Conservation (phyloP, 139 green algal species). For the Chlamydomonas sp. region DNA sequence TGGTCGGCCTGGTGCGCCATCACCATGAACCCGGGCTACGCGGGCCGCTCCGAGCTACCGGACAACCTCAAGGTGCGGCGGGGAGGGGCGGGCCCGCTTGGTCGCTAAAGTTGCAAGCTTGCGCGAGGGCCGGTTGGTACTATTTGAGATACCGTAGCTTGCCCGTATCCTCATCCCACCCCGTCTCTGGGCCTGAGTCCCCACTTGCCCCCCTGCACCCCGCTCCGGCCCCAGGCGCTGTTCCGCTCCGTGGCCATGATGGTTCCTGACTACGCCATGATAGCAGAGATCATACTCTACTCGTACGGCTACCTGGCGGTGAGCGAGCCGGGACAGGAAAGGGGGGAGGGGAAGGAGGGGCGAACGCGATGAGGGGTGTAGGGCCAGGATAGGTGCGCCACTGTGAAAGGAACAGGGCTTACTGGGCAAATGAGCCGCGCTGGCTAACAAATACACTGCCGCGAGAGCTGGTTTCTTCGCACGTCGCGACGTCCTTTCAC, state of each 20-base stretch:
- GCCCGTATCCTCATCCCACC: too few species aligned
- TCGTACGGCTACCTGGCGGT: conserved; percentile 61
- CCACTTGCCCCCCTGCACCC: not conserved
- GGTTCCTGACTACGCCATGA: conserved; percentile 73
- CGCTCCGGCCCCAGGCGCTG: conserved; percentile 36
- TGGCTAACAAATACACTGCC: not conserved
- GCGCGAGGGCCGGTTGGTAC: too few species aligned
- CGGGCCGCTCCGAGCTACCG: conserved; percentile 66
- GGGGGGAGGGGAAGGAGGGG: not conserved
- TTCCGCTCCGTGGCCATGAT: conserved; percentile 68
- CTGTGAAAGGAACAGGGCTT: too few species aligned
- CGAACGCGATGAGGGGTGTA: too few species aligned
- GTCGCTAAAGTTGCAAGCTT: too few species aligned
- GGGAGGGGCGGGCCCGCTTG: not conserved
- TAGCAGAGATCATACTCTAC: conserved; percentile 78
- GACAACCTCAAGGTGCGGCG: conserved; percentile 72
- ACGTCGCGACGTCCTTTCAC: too few species aligned
- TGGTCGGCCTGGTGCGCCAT: conserved; percentile 63
- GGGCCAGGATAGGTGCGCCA: too few species aligned
- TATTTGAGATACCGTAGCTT: too few species aligned
- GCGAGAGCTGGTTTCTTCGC: not conserved
- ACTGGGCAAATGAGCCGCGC: not conserved
- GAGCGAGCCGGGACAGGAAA: not conserved
- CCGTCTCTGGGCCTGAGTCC: too few species aligned
- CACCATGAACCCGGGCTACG: conserved; percentile 75